Percentiles rank a stretch among this genome's conserved stretches.
Evolutionary conservation across 1,284 basidiomycete species (phyloP).

Genomic region (Chalciporus sp.): DNA sequence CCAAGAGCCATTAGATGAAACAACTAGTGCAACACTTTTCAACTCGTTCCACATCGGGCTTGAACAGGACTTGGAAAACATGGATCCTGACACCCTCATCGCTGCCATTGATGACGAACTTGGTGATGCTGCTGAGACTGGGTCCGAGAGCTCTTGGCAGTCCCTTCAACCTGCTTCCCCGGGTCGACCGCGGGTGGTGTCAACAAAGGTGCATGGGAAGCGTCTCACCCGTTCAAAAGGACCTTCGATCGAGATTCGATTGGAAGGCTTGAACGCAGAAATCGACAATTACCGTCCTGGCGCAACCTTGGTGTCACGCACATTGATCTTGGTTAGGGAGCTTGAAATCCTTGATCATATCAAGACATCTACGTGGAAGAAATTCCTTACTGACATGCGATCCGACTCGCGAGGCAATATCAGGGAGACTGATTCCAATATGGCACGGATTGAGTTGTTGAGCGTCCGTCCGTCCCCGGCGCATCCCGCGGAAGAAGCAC

Average conservation of each 20-base stretch:
- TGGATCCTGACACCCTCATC: conserved; percentile 78
- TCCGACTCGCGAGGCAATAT: conserved; percentile 83
- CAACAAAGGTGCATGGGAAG: conserved; percentile 53
- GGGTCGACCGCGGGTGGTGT: conserved; percentile 42
- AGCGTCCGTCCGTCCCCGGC: conserved; percentile 72
- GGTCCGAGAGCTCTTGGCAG: conserved; percentile 87
- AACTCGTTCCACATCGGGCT: conserved; percentile 93
- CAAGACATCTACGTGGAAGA: conserved; percentile 98
- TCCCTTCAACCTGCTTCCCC: conserved; percentile 55
- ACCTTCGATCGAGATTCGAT: conserved; percentile 83
- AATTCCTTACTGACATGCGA: conserved; percentile 87
- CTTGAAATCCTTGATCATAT: conserved; percentile 96
- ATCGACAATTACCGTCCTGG: conserved; percentile 65
- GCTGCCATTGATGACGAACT: conserved; percentile 92
- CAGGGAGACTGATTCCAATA: conserved; percentile 87
- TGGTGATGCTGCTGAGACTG: conserved; percentile 73
- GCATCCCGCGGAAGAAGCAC: conserved; percentile 74
- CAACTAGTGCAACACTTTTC: conserved; percentile 80
- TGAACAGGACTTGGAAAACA: conserved; percentile 67
- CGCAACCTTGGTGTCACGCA: conserved; percentile 62
- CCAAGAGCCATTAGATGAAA: conserved; percentile 81
- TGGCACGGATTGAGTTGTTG: conserved; percentile 86
- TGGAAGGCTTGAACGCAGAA: conserved; percentile 69
- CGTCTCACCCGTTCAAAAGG: conserved; percentile 76
- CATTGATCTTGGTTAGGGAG: conserved; percentile 67